Conservation (phyloP, 345 rosid species). For the Gossypium arboreum region DNA sequence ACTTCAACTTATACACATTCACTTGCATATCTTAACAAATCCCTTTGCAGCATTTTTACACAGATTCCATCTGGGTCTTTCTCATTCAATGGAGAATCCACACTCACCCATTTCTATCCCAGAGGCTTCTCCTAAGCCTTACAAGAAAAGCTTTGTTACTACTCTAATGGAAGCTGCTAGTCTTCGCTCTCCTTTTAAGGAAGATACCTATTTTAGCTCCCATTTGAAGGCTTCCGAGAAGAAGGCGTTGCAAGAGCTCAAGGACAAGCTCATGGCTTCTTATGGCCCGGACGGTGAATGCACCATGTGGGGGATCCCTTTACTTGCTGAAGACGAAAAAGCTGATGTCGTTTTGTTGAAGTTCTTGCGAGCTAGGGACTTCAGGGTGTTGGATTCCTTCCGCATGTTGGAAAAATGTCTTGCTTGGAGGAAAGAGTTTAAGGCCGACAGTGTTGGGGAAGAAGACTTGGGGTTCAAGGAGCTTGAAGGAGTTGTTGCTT, state of each 20-base stretch:
- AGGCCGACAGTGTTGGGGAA: slow-evolving; percentile 58
- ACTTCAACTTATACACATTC: not conserved
- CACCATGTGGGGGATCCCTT: slow-evolving; percentile 80
- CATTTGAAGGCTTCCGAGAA: slow-evolving; percentile 72
- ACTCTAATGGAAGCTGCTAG: slow-evolving; percentile 68
- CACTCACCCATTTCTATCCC: slow-evolving; percentile 39
- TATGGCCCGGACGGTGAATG: slow-evolving; percentile 26
- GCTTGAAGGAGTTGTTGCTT: slow-evolving; percentile 86
- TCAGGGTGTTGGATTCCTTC: slow-evolving; percentile 59
- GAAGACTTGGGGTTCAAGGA: slow-evolving; percentile 90
- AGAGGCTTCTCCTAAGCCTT: slow-evolving; percentile 38
- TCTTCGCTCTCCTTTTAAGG: slow-evolving; percentile 62
- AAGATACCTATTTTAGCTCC: slow-evolving; percentile 75
- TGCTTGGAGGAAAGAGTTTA: slow-evolving; percentile 73
- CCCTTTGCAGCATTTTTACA: not conserved
- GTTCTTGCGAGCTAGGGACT: slow-evolving; percentile 86
- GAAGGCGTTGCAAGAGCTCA: slow-evolving; percentile 71
- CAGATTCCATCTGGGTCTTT: slow-evolving; percentile 23
- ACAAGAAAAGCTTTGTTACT: slow-evolving; percentile 68
- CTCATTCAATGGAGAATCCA: slow-evolving; percentile 37
- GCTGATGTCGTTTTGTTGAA: slow-evolving; percentile 82
- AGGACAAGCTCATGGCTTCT: slow-evolving; percentile 47
- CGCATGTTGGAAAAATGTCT: slow-evolving; percentile 75
- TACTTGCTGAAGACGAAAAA: slow-evolving; percentile 50
- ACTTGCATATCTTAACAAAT: not conserved